phyloP scores from a whole-genome alignment of 768 basidiomycete genomes.

The Lactarius hengduanensis region DNA sequence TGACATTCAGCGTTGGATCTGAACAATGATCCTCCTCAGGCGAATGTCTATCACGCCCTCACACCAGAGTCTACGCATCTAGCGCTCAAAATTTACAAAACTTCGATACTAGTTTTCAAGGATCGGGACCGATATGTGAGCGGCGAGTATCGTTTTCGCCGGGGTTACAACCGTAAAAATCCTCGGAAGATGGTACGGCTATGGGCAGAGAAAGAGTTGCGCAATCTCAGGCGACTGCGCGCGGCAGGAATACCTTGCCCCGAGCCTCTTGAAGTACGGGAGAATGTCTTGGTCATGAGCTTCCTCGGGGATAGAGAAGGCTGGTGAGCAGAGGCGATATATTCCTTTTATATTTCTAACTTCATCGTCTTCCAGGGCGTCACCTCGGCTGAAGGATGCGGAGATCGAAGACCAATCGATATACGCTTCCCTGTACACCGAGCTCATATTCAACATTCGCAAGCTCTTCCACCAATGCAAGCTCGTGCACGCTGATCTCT shows the following conservation, averaged over 20 bases:
- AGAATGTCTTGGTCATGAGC: slow-evolving; percentile 95
- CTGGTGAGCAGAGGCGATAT: slow-evolving; percentile 53
- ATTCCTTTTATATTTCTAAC: slow-evolving; percentile 10
- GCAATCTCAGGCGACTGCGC: slow-evolving; percentile 83
- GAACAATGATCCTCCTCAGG: slow-evolving; percentile 45
- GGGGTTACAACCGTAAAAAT: slow-evolving; percentile 82
- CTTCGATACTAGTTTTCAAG: slow-evolving; percentile 96
- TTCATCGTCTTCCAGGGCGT: slow-evolving; percentile 57
- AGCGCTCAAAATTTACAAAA: slow-evolving; percentile 98
- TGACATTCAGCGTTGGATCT: not conserved
- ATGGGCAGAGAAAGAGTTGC: slow-evolving; percentile 99
- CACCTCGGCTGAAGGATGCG: slow-evolving; percentile 93
- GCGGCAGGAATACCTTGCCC: slow-evolving; percentile 86
- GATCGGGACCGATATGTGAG: slow-evolving; percentile 96
- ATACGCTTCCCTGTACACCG: slow-evolving; percentile 64
- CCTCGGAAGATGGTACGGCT: slow-evolving; percentile 98
- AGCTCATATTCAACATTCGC: slow-evolving; percentile 77
- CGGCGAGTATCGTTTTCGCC: slow-evolving; percentile 93
- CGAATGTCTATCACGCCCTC: slow-evolving; percentile 94
- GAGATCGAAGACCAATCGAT: slow-evolving; percentile 46
- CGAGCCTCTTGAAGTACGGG: slow-evolving; percentile 87
- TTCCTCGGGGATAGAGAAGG: slow-evolving; percentile 83
- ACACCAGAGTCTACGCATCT: slow-evolving; percentile 56
- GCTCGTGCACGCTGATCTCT: slow-evolving; percentile 96
- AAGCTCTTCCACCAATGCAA: slow-evolving; percentile 87